A percentile compares a stretch with the other conserved stretches of the same genome.
Conservation (phyloP, 257 asterid genomes). For the Linaria vulgaris region DNA sequence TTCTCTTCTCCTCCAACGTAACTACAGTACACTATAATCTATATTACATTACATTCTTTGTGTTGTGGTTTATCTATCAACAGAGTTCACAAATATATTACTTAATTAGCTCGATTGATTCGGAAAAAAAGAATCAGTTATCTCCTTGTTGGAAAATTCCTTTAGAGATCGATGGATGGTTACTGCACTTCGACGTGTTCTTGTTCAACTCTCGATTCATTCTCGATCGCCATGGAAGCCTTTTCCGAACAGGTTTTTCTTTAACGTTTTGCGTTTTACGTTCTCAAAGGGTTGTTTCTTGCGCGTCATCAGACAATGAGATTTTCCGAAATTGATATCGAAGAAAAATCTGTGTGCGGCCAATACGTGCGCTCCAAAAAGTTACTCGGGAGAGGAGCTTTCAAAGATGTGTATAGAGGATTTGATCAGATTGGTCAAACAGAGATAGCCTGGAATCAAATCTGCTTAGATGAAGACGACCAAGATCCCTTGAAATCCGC, state of each 20-base stretch:
- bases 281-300: constrained; percentile 11
- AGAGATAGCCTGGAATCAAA: constrained; percentile 46
- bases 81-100: no score
- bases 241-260: constrained; percentile 22
- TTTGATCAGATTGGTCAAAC: constrained; percentile 24
- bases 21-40: no score
- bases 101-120: no score
- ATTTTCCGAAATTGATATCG: constrained; percentile 3
- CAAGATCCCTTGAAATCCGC: neutral
- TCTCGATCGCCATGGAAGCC: constrained; percentile 32
- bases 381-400: constrained; percentile 44
- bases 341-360: constrained; percentile 38
- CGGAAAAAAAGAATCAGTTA: no score
- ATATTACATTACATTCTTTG: no score
- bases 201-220: constrained; percentile 20
- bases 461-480: constrained; percentile 20
- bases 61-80: no score
- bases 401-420: constrained; percentile 37
- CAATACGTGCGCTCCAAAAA: constrained; percentile 29
- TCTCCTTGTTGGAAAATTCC: no score
- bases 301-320: no score
- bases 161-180: constrained; percentile 24
- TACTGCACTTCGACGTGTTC: constrained; percentile 8
- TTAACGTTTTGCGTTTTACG: neutral
- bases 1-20: no score